phyloP scores from a whole-genome alignment of 257 asterid species.

The Prunella vulgaris region DNA sequence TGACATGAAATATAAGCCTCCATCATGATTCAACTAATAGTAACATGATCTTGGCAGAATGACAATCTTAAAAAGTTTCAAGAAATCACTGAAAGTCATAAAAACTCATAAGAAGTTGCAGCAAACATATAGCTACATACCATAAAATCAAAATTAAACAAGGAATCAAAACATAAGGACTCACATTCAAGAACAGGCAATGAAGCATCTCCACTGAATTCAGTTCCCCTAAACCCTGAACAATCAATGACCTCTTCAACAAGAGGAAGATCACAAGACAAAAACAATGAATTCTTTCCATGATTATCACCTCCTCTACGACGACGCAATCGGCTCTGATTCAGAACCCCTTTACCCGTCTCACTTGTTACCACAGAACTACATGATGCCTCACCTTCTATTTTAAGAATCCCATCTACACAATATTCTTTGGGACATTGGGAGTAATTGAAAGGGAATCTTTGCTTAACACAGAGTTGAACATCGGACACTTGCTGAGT shows the following conservation, averaged over 20 bases:
- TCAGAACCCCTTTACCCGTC: slow-evolving; percentile 59
- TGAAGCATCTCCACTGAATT: slow-evolving; percentile 26
- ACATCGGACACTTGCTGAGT: slow-evolving; percentile 53
- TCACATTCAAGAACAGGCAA: slow-evolving; percentile 32
- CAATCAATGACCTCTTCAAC: slow-evolving; percentile 15
- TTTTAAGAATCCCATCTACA: slow-evolving; percentile 38
- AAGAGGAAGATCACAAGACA: slow-evolving; percentile 39
- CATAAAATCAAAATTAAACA: slow-evolving; percentile 8
- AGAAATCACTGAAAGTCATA: background rate
- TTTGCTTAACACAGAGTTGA: slow-evolving; percentile 47
- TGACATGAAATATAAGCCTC: background rate
- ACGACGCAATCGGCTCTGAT: slow-evolving; percentile 42
- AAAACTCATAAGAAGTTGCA: too few species aligned
- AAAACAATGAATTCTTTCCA: slow-evolving; percentile 35
- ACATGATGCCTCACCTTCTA: slow-evolving; percentile 63
- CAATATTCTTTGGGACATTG: slow-evolving; percentile 20
- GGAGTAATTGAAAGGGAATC: slow-evolving; percentile 52
- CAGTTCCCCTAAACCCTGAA: slow-evolving; percentile 32
- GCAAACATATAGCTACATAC: too few species aligned
- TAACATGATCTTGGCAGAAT: background rate
- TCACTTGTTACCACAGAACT: slow-evolving; percentile 44
- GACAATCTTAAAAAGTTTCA: background rate
- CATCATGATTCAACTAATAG: background rate
- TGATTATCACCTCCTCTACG: too few species aligned
- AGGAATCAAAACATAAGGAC: slow-evolving; percentile 18